A percentile compares a stretch with the other conserved stretches of the same genome.
These are phyloP conservation scores for Vigna radiata DNA, from an alignment of 306 rosid species.

Conservation along the genomic window DNA sequence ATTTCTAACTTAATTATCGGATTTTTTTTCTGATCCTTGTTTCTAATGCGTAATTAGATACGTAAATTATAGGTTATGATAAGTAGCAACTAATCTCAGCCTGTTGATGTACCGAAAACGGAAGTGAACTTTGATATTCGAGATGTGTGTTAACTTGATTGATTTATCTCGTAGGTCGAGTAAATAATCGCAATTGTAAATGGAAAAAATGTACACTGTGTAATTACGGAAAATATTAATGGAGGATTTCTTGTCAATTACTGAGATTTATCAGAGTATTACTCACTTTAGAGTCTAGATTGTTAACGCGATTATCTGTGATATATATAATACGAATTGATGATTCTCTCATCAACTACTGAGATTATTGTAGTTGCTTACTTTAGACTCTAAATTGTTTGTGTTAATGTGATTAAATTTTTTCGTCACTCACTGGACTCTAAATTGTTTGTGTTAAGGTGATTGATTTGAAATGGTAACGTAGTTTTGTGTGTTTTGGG, in stretches of 20 bases:
- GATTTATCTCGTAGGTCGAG: neutral
- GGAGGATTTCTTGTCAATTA: neutral
- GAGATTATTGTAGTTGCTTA: neutral
- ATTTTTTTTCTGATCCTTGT: neutral
- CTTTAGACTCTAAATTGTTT: neutral
- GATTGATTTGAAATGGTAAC: neutral
- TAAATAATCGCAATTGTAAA: neutral
- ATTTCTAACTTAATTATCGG: constrained; percentile 23
- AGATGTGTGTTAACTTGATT: neutral
- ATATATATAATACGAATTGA: neutral
- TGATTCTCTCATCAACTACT: neutral
- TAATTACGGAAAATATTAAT: neutral
- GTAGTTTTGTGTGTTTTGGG: constrained; percentile 9
- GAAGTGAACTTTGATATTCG: neutral
- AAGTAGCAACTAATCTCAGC: neutral
- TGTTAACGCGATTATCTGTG: neutral
- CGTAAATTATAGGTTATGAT: neutral
- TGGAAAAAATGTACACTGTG: neutral
- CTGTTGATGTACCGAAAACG: neutral
- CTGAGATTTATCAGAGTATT: neutral
- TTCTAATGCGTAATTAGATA: neutral
- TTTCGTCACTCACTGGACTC: neutral
- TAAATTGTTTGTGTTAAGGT: neutral
- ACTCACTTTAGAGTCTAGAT: neutral
- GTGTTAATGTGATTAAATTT: neutral